Conservation (phyloP, 139 green algal species). For the Klebsormidium nitens region DNA sequence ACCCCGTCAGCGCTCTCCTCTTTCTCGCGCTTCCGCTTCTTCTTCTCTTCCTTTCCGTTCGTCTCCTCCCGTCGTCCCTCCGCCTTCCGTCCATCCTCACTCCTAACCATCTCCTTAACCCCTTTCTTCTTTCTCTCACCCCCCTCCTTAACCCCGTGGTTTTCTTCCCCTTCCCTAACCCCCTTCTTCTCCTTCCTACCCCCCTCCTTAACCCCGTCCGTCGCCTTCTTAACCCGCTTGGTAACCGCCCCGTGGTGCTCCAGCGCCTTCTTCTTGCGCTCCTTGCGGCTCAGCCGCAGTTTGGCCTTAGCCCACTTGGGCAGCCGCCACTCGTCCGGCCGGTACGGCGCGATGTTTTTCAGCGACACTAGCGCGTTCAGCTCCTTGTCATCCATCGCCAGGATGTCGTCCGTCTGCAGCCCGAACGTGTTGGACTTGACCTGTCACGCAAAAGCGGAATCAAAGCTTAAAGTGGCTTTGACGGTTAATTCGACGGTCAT, state of each 20-base stretch:
- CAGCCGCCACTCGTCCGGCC: slow-evolving; percentile 21
- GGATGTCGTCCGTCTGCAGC: slow-evolving; percentile 69
- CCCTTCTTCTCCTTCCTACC: background rate
- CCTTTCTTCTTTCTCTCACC: background rate
- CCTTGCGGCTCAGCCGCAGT: slow-evolving; percentile 11
- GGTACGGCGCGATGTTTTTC: slow-evolving; percentile 80
- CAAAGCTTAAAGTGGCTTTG: no score
- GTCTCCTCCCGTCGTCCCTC: background rate
- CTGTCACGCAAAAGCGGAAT: no score
- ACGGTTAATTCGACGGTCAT: no score
- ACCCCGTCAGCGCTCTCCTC: background rate
- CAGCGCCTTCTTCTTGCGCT: slow-evolving; percentile 4
- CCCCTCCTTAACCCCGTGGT: background rate
- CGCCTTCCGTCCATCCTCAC: background rate
- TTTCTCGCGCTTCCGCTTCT: background rate
- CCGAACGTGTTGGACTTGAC: slow-evolving; percentile 71
- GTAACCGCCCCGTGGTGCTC: background rate
- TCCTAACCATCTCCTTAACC: background rate
- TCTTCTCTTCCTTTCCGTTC: slow-evolving; percentile 11
- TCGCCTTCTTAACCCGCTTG: slow-evolving; percentile 4
- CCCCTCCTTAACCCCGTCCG: background rate
- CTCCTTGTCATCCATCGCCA: slow-evolving; percentile 69
- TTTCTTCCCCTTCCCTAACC: background rate
- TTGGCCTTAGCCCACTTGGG: slow-evolving; percentile 1
- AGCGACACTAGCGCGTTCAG: slow-evolving; percentile 75